These are phyloP conservation scores for Ambrosiella cleistominuta DNA, from an alignment of 2,329 filamentous ascomycete genomes.

Conservation along the genomic window DNA sequence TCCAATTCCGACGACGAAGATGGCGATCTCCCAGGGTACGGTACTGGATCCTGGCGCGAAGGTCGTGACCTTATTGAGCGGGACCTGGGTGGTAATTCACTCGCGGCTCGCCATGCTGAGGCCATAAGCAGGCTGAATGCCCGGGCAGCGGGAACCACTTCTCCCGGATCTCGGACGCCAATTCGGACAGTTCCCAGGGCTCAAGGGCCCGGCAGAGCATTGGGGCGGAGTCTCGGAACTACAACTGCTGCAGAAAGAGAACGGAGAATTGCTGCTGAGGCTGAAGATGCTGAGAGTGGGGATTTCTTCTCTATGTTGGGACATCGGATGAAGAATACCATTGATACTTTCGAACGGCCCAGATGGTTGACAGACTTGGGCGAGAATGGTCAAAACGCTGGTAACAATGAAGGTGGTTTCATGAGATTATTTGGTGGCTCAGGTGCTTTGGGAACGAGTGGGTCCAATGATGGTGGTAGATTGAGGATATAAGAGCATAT, in stretches of 20 bases:
- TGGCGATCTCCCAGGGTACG: constrained; percentile 46
- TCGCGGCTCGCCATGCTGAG: constrained; percentile 31
- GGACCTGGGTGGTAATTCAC: constrained; percentile 52
- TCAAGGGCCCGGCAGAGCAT: constrained; percentile 18
- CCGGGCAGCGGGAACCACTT: constrained; percentile 20
- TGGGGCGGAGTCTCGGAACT: constrained; percentile 15
- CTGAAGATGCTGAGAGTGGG: constrained; percentile 51
- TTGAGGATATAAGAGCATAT: not conserved
- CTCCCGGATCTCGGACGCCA: constrained; percentile 19
- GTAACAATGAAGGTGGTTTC: constrained; percentile 24
- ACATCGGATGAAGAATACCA: constrained; percentile 77
- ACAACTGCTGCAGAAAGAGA: constrained; percentile 17
- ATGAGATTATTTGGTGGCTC: constrained; percentile 40
- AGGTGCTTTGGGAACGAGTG: not conserved
- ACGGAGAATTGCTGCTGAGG: constrained; percentile 18
- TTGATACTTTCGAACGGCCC: constrained; percentile 67
- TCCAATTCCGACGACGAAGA: constrained; percentile 51
- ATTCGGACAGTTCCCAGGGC: constrained; percentile 31
- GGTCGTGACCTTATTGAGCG: constrained; percentile 79
- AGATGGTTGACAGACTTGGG: constrained; percentile 64
- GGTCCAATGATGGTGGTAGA: not conserved
- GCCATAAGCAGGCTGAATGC: constrained; percentile 18
- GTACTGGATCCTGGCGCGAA: constrained; percentile 76
- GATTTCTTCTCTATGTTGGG: constrained; percentile 72
- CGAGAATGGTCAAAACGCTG: constrained; percentile 19